Evolutionary conservation across 2,329 filamentous ascomycete genomes (phyloP), one percentile per base, ranked within the genome.

Genomic region (Neofusicoccum sp.): DNA sequence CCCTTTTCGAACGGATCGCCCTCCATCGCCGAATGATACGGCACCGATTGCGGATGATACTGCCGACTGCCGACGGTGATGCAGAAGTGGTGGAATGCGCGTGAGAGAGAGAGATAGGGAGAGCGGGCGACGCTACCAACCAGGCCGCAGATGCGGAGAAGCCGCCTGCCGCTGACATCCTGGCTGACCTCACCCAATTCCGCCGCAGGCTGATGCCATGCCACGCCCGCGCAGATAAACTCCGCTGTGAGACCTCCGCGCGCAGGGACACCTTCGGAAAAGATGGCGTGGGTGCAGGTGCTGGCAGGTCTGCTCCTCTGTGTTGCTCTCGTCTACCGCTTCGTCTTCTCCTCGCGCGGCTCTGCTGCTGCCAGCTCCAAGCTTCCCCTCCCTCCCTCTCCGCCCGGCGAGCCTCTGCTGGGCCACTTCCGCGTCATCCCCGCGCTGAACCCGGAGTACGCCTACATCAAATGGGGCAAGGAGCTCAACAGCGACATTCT

Each of bases 401-500:
- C 67, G 16, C 51, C 58, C 30, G 66, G 61, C 14, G 61, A 67
- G 51, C 66, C 65, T 9, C 58, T 70, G 3, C 51, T 70, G n/a
- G 67, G 67, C 3, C 64, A 69, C 61, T 58, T 68, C 5, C 61
- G 65, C 31, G 28, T 67, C 7, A 65, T 67, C 26, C 66, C 66
- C 5, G 61, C 62, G 26, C 61, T 63, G 54, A 63, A 66, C 28
- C 67, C 67, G 7, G 65, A 69, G 58, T 64, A 63, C 38, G 60
- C 65, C 12, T 69, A 68, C 34, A 51, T 60, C 36, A 40, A 61
- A 61, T 62, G 62, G 61, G 36, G 24, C 9, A 63, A 66, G 58
- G 58, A 65, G 30, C 61, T 64, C 26, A n/a, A 63, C 24, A 64
- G 66, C 38, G 71, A 74, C 60, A 63, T 75, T 20, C 61, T 75